phyloP scores from a whole-genome alignment of 169 alveolate species.

The Perkinsus marinus region DNA sequence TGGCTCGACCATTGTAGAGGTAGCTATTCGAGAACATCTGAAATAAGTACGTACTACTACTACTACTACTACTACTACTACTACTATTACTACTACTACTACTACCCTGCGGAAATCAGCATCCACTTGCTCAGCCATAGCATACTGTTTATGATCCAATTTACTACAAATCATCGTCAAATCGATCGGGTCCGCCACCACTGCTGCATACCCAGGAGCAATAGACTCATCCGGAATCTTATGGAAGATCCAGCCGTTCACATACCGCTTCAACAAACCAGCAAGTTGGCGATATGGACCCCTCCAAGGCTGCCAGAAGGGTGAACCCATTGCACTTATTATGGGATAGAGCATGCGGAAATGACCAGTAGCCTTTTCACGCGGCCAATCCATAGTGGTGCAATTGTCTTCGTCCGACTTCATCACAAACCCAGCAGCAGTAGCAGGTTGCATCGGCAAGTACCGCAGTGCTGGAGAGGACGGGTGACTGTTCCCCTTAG shows the following conservation, averaged over 20 bases:
- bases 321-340: background rate
- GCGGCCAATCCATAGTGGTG: background rate
- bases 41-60: background rate
- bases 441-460: background rate
- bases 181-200: background rate
- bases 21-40: background rate
- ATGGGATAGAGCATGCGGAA: background rate
- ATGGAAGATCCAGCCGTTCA: background rate
- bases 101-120: background rate
- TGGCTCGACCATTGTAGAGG: background rate
- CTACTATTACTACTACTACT: no score
- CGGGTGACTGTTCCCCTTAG: background rate
- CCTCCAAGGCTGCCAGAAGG: background rate
- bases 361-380: background rate
- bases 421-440: background rate
- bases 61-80: no score
- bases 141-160: background rate
- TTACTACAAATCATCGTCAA: background rate
- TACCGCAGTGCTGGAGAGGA: background rate
- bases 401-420: no score
- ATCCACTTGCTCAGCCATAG: background rate
- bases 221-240: background rate
- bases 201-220: background rate
- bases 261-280: background rate
- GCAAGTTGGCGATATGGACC: background rate